Evolutionary conservation across 1,139 yeast genomes (phyloP).

Genomic region (Diutina sp.): DNA sequence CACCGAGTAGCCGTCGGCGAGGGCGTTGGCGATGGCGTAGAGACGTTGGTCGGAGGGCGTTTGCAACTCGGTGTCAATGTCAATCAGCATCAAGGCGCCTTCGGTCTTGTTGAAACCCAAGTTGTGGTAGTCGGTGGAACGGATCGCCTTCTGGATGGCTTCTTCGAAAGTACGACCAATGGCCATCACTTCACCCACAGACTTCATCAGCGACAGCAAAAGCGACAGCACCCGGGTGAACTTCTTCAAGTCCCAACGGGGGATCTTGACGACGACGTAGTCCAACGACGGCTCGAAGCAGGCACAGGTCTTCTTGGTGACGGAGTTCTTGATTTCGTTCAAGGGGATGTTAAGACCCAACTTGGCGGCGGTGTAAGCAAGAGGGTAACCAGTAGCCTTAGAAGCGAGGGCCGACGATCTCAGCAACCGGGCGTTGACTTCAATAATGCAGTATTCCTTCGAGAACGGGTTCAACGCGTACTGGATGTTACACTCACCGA

Average conservation of each 20-base stretch:
- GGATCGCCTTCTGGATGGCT: slow-evolving; percentile 94
- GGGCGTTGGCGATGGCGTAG: slow-evolving; percentile 92
- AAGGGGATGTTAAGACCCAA: slow-evolving; percentile 89
- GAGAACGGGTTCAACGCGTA: slow-evolving; percentile 92
- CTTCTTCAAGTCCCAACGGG: slow-evolving; percentile 98
- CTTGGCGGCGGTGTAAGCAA: slow-evolving; percentile 97
- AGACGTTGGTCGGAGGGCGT: slow-evolving; percentile 95
- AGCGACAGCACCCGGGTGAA: slow-evolving; percentile 85
- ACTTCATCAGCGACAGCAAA: slow-evolving; percentile 91
- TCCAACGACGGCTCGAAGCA: slow-evolving; percentile 97
- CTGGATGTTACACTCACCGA: slow-evolving; percentile 98
- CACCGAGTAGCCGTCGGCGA: slow-evolving; percentile 74
- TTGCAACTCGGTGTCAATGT: slow-evolving; percentile 80
- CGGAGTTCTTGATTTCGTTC: slow-evolving; percentile 86
- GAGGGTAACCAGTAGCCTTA: slow-evolving; percentile 97
- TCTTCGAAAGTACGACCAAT: slow-evolving; percentile 97
- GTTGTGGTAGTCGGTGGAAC: slow-evolving; percentile 92
- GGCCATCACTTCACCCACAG: slow-evolving; percentile 98
- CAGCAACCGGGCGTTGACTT: slow-evolving; percentile 94
- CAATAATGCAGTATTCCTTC: slow-evolving; percentile 93
- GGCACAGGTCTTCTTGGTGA: slow-evolving; percentile 90
- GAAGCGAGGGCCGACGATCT: slow-evolving; percentile 98
- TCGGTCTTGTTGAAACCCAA: slow-evolving; percentile 78
- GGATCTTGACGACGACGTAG: slow-evolving; percentile 95
- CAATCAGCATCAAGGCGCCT: slow-evolving; percentile 76